Evolutionary conservation across 192 early-diverging fungal species (phyloP), one percentile per base, ranked within the genome.

Genomic region (Linnemannia zychae): DNA sequence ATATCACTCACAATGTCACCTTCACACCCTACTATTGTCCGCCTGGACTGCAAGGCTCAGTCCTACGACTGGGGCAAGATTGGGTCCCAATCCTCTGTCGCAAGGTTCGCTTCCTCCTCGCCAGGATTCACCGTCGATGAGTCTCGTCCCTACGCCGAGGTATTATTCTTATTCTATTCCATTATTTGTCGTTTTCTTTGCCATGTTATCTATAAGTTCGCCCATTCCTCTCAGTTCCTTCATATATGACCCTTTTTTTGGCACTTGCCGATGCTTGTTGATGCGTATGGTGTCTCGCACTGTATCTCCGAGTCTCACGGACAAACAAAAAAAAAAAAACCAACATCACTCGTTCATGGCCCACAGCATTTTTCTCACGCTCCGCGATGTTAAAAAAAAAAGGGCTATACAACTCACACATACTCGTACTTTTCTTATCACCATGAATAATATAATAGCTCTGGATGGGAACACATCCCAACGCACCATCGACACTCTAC

Each of bases 401-500:
- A 24, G 9, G 75, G 0, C 31, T n/a, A 13, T 13, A 31, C 60
- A 46, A 18, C 53, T 38, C 22, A 37, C 31, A 9, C 60, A 4
- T 24, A 7, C 22, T 66, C 79, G 60, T n/a, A 28, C 28, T 24
- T 18, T 77, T 47, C 49, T 24, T 83, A 72, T 72, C 49, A 40
- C 33, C 46, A 33, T 80, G 22, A 40, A 12, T 24, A 22, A 17
- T 3, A 63, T 31, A 49, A 63, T 72, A 93, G 96, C 92, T 99
- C 24, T 98, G 97, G 97, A 98, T 99, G 98, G 97, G 97, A 33
- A 99, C 98, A 13, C 98, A 99, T 81, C 95, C 97, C 4, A 98
- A 94, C 86, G 97, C 92, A 2, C 97, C 97, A 3, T 96, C 96
- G 6, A 88, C 77, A 13, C 24, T 90, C 53, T 76, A 90, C 38